Evolutionary conservation across 805 yeast genomes (phyloP).

Genomic region (Hanseniaspora nectarophila): DNA sequence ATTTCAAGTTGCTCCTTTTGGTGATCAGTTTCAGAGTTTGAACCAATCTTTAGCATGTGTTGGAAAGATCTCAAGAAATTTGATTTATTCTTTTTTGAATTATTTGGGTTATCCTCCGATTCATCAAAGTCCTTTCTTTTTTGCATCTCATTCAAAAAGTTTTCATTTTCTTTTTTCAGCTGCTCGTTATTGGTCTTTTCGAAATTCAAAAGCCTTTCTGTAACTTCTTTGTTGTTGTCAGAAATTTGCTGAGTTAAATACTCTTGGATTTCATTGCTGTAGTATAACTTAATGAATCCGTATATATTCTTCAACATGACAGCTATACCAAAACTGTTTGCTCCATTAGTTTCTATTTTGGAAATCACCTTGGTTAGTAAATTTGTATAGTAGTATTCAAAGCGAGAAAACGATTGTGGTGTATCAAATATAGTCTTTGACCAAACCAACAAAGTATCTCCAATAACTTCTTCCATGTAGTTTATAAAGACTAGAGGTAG

Average conservation of each 20-base stretch:
- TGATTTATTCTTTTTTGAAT: conserved; percentile 30
- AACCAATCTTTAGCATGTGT: conserved; percentile 41
- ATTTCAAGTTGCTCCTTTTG: conserved; percentile 38
- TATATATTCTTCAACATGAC: conserved; percentile 7
- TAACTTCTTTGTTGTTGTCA: conserved; percentile 12
- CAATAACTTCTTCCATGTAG: conserved; percentile 31
- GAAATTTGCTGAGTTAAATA: conserved; percentile 16
- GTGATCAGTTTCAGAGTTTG: conserved; percentile 22
- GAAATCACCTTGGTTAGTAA: conserved; percentile 13
- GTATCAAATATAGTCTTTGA: conserved; percentile 22
- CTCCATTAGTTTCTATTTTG: conserved; percentile 2
- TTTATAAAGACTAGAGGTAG: conserved; percentile 30
- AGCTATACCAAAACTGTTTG: conserved; percentile 7
- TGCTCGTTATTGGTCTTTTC: conserved; percentile 16
- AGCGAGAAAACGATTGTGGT: conserved; percentile 22
- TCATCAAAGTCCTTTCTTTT: conserved; percentile 27
- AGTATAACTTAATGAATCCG: conserved; percentile 11
- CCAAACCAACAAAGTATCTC: conserved; percentile 28
- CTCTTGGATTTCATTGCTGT: conserved; percentile 13
- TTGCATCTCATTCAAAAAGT: conserved; percentile 21
- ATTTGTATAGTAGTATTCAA: conserved; percentile 28
- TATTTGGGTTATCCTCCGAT: conserved; percentile 21
- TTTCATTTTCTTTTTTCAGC: conserved; percentile 12
- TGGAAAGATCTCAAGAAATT: conserved; percentile 55
- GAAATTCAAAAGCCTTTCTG: background rate